Percentiles rank a stretch among this genome's conserved stretches.
Evolutionary conservation across 805 yeast genomes (phyloP).

Genomic region (Helenozyma baotianmanensis): DNA sequence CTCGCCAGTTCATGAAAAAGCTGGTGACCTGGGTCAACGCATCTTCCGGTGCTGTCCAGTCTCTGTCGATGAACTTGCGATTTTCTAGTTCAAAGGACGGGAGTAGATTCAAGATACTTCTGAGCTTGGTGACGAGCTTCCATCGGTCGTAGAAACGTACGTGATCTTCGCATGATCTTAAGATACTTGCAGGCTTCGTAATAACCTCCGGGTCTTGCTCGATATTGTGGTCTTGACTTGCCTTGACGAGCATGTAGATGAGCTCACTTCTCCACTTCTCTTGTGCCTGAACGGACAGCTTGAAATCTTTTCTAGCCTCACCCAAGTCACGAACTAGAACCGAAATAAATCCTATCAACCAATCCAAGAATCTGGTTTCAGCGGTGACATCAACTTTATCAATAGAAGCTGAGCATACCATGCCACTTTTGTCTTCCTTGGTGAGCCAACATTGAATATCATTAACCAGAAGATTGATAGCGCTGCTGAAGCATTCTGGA

Average conservation of each 20-base stretch:
- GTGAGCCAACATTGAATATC: conserved; percentile 38
- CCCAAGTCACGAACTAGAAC: conserved; percentile 8
- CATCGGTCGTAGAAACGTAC: conserved; percentile 80
- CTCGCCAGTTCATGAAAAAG: conserved; percentile 76
- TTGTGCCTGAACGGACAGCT: conserved; percentile 10
- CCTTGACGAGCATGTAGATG: conserved; percentile 37
- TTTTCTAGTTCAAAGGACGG: conserved; percentile 44
- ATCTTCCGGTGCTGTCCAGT: conserved; percentile 44
- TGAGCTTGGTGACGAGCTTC: conserved; percentile 74
- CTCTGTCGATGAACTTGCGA: conserved; percentile 20
- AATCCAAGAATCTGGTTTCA: conserved; percentile 16
- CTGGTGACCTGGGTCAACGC: conserved; percentile 54
- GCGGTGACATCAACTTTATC: conserved; percentile 14
- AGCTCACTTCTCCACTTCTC: conserved; percentile 29
- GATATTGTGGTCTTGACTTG: conserved; percentile 41
- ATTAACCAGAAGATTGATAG: conserved; percentile 11
- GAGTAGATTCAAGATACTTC: conserved; percentile 63
- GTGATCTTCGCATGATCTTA: conserved; percentile 68
- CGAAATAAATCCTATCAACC: conserved; percentile 19
- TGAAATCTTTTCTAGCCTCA: conserved; percentile 17
- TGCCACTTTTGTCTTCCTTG: conserved; percentile 11
- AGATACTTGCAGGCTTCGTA: conserved; percentile 81
- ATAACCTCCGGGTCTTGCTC: conserved; percentile 85
- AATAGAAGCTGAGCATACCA: conserved; percentile 3
- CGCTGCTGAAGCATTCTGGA: conserved; percentile 16